Base-by-base conservation (phyloP, 768 basidiomycete species). In the Mrakia gelida region DNA sequence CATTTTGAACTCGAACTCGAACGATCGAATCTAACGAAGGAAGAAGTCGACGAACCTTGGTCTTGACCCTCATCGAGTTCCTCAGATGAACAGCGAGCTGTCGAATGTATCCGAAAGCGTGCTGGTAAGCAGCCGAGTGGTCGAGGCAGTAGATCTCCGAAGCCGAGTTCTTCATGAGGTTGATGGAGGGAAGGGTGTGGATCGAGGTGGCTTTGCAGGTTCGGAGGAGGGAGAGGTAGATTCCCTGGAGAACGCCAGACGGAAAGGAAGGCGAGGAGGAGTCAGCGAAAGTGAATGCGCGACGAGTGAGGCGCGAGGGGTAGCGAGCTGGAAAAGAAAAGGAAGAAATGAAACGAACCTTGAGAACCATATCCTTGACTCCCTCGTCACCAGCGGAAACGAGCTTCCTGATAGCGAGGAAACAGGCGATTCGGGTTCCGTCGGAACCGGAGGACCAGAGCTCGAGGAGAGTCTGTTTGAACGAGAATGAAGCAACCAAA, bases 141-240 rank as follows among this genome's bases (percentile, higher is more conserved):
- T 92, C 88, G 73, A 94, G 85, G 80, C 90, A 91, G 85, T 92
- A 99, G 1, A 98, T 86, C 82, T 97, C 95, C 0, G 93, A 92
- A 0, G 95, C 96, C 9, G 95, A 93, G 84, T 98, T 97, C 85
- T 99, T 99, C 94, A 98, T 96, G 63, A 98, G 86, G 81, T 92
- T 96, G 84, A 98, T 92, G 3, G 92, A 90, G 30, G 96, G 95
- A 13, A 98, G 86, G 5, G 92, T 94, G 84, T 96, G 90, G 2
- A 89, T 87, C 71, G 88, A 92, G n/a, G 94, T 97, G 16, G 91
- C 89, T 82, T 94, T 94, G 67, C 91, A 90, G 9, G 90, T 91
- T 41, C 93, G 91, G 68, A 98, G 89, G 41, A 99, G 86, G 23
- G 92, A 89, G 63, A 92, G 87, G 85, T 99, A 99, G n/a, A 90